These are phyloP conservation scores for Colletotrichum sp. DNA, from an alignment of 2,329 filamentous ascomycete species.

Conservation along the genomic window DNA sequence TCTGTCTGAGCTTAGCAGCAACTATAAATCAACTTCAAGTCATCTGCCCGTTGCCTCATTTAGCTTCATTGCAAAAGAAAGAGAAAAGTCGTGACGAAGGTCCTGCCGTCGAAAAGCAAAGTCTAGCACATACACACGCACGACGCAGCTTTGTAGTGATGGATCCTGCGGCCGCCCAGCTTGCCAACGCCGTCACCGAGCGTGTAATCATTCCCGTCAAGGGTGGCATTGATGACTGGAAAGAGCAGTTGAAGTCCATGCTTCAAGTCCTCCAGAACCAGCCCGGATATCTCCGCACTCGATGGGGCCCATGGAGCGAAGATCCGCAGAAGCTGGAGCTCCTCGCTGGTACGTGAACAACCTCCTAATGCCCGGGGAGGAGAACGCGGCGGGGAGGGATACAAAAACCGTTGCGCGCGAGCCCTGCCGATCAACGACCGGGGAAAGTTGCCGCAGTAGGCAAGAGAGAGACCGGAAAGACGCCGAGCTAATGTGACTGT, in stretches of 20 bases:
- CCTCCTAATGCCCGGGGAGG: background rate
- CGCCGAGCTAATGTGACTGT: background rate
- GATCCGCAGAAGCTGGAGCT: conserved; percentile 30
- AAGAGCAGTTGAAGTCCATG: conserved; percentile 29
- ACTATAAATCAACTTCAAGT: background rate
- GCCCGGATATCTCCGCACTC: conserved; percentile 30
- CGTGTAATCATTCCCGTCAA: conserved; percentile 27
- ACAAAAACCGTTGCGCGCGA: background rate
- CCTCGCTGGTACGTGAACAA: conserved; percentile 25
- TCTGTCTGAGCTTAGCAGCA: background rate
- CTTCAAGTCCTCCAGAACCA: conserved; percentile 30
- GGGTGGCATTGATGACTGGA: conserved; percentile 30
- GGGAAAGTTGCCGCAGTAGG: background rate
- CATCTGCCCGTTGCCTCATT: background rate
- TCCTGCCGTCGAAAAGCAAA: background rate
- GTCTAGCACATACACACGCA: background rate
- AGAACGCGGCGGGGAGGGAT: background rate
- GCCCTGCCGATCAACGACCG: background rate
- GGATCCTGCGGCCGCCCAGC: conserved; percentile 12
- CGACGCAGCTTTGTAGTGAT: background rate
- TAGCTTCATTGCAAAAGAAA: background rate
- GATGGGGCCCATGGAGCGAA: conserved; percentile 32
- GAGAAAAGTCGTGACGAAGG: background rate
- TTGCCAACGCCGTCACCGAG: conserved; percentile 22
- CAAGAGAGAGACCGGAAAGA: background rate